phyloP scores from a whole-genome alignment of 2,329 filamentous ascomycete genomes.

The Lachnellula cervina region DNA sequence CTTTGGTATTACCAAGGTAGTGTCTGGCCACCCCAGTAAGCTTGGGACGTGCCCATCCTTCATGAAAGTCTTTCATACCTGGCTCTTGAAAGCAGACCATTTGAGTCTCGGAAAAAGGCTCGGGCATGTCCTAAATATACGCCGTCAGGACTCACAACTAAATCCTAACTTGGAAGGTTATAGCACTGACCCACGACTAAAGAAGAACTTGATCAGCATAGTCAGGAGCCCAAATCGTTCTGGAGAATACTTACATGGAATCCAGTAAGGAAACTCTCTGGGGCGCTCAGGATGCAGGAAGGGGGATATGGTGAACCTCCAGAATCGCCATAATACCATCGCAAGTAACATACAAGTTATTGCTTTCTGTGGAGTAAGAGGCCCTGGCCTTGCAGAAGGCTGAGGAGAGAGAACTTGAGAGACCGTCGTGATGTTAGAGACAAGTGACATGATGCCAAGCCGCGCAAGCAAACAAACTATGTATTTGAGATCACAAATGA shows the following conservation, averaged over 20 bases:
- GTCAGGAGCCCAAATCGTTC: background rate
- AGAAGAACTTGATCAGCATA: background rate
- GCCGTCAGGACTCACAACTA: no score
- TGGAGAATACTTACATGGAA: slow-evolving; percentile 1
- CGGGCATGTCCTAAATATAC: background rate
- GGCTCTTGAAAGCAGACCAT: background rate
- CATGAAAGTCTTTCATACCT: no score
- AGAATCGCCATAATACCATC: background rate
- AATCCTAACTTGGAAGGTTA: no score
- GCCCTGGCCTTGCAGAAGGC: no score
- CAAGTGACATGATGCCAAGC: no score
- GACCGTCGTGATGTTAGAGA: no score
- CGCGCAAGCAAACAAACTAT: no score
- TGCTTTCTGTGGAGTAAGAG: background rate
- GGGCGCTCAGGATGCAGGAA: slow-evolving; percentile 2
- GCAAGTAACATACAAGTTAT: background rate
- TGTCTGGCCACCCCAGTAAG: no score
- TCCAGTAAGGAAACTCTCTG: slow-evolving; percentile 5
- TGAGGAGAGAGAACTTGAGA: no score
- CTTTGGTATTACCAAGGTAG: no score
- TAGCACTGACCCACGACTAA: background rate
- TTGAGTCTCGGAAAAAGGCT: background rate
- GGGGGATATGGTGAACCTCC: slow-evolving; percentile 4
- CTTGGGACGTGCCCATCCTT: no score
- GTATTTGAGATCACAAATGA: no score